Evolutionary conservation across 179 eudicot genomes (phyloP), one percentile per base, ranked within the genome.

Genomic region (Actinidia chinensis): DNA sequence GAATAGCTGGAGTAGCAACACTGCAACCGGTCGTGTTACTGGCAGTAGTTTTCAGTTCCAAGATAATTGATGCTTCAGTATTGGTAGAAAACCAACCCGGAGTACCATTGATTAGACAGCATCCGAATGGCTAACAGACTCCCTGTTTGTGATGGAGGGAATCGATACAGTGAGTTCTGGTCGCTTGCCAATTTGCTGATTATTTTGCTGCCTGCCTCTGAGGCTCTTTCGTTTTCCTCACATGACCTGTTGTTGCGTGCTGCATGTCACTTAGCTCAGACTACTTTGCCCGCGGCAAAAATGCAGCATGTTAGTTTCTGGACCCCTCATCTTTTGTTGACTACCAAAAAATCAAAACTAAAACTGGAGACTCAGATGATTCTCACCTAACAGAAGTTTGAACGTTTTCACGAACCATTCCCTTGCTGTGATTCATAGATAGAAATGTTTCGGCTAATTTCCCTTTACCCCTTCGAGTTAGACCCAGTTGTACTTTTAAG

Each of bases 181-280:
- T 76, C 87, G 95, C 76, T 87, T 86, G 66, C 86, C 87, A 95
- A 44, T 82, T 76, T 78, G 98, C 76, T 86, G 88, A 76, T n/a
- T n/a, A n/a, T n/a, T 87, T 71, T 75, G 48, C 84, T 90, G 80
- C 88, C n/a, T n/a, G 91, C 80, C 93, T 89, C 80, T 95, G 98
- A 80, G n/a, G 92, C 79, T 79, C 94, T 96, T 88, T 95, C 92
- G 89, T 87, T 82, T 89, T 91, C 82, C 84, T 86, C 70, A 18
- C 83, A 91, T 86, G 23, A 78, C 73, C 79, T 93, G 96, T 94
- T 71, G 89, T 97, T 78, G 84, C 22, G 76, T 87, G 82, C 80
- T 88, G 97, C n/a, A 82, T 66, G 71, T 95, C 97, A 82, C 76
- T 79, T 48, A 85, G n/a, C 25, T 91, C 91, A 76, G 97, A 78